Evolutionary conservation across 2,329 filamentous ascomycete species (phyloP), one percentile per base, ranked within the genome.

Genomic region (Gnomoniopsis sp.): DNA sequence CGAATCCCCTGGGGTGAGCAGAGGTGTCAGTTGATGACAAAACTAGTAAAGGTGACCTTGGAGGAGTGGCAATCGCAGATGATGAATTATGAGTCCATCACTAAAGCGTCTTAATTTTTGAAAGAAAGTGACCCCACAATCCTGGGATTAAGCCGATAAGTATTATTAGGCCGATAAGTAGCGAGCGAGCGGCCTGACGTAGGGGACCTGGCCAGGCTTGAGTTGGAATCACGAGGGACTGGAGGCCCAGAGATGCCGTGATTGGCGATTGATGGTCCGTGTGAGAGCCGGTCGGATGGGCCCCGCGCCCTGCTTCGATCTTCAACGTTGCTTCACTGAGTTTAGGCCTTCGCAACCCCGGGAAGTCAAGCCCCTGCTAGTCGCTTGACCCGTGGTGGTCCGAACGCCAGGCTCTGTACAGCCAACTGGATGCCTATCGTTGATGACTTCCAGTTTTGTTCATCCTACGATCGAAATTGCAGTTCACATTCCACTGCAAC

Each of bases 41-140:
- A 51, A 60, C 55, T 62, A 54, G 47, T 57, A 57, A 57, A 57
- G 57, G 23, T 44, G 47, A 52, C n/a, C 44, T 38, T 43, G 19
- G 22, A 41, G 36, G 36, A 14, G 36, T 41, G 30, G 22, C 43
- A 49, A 26, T 48, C 41, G 58, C 58, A 8, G 59, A 55, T 55
- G 52, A 61, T 61, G 55, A 61, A 52, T 59, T 58, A 55, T 61
- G 48, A 53, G 22, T 55, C 17, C 38, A n/a, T 23, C 34, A 30
- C 8, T 30, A 12, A 19, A 46, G 21, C 30, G 36, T 47, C 36
- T 52, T 52, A 30, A 23, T 41, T 52, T 36, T 22, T 38, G 19
- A 44, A 38, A 48, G 44, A 30, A 49, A n/a, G 46, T 15, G 36
- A 41, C 36, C 36, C 36, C 36, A 41, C 36, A 41, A 41, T n/a